Base-by-base conservation (phyloP, 805 yeast species). In the Sungouiozyma intestinalis region DNA sequence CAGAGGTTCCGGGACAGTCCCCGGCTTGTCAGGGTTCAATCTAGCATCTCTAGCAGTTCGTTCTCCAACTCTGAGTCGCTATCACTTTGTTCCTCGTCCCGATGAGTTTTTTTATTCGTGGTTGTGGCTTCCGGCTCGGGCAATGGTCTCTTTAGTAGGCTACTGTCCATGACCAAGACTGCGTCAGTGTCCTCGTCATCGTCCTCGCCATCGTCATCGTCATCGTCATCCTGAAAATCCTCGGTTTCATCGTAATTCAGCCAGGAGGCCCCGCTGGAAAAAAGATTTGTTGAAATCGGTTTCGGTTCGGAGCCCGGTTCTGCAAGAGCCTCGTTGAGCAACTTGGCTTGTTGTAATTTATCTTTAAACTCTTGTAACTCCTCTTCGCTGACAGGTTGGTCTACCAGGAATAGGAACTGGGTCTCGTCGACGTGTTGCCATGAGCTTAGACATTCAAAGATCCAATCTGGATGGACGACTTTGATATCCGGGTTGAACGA, bases 401-500 rank as follows among this genome's bases (percentile, higher is more conserved):
- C 69, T n/a, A 75, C 72, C 4, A 70, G 63, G 16, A 87, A 66
- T 34, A 68, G 58, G 55, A 69, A 88, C 3, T 73, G 76, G 2
- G 58, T 66, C 48, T 81, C 92, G 15, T 79, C 77, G 0, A 79
- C 79, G 37, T 72, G 73, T 42, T 68, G 67, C 97, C 97, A 90
- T 19, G 72, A 64, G 6, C 87, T 78, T 49, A 90, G 68, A 60
- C 96, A 84, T 32, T 81, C 79, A 64, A 88, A 88, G 2, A 90
- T 63, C 98, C 98, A 90, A 53, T 85, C 92, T 2, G 94, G 88
- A 53, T 79, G 81, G 16, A 90, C 95, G n/a, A 90, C 73, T 51
- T 81, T 77, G 31, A 81, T 81, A 16, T 66, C 58, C 1, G 80
- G 79, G 34, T 77, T 65, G n/a, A 71, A 64, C 0, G 80, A 67